A percentile compares a stretch with the other conserved stretches of the same genome.
Evolutionary conservation across 192 early-diverging fungal species (phyloP).

Genomic region (Podila clonocystis): DNA sequence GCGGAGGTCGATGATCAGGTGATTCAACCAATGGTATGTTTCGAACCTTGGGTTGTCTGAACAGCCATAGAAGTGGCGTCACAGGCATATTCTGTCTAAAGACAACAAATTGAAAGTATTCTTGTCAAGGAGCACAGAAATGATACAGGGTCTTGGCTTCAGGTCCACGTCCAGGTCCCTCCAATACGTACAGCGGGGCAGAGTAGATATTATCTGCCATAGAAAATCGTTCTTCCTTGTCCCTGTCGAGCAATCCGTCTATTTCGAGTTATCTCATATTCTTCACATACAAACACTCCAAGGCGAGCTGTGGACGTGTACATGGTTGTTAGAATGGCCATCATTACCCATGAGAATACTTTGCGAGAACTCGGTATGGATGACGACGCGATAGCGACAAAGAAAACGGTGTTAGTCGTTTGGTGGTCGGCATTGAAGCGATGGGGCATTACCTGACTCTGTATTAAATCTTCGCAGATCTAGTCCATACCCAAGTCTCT

Average conservation of each 20-base stretch:
- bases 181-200: too few relatives aligned
- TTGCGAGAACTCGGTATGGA: constrained; percentile 58
- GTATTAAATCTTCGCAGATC: too few relatives aligned
- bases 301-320: constrained; percentile 65
- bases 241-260: too few relatives aligned
- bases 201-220: too few relatives aligned
- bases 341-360: constrained; percentile 54
- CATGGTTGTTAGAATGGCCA: constrained; percentile 62
- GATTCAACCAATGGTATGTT: constrained; percentile 59
- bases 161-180: too few relatives aligned
- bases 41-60: not conserved
- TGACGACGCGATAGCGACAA: constrained; percentile 51
- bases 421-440: constrained; percentile 59
- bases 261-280: too few relatives aligned
- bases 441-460: too few relatives aligned
- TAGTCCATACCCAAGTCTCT: too few relatives aligned
- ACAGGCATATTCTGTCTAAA: constrained; percentile 66
- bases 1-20: constrained; percentile 68
- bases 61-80: not conserved
- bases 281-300: too few relatives aligned
- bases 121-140: constrained; percentile 46
- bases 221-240: too few relatives aligned
- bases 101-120: constrained; percentile 62
- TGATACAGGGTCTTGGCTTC: too few relatives aligned
- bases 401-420: constrained; percentile 65